Base-by-base conservation (phyloP, 2,329 filamentous ascomycete genomes). In the Ophiostoma sp. region DNA sequence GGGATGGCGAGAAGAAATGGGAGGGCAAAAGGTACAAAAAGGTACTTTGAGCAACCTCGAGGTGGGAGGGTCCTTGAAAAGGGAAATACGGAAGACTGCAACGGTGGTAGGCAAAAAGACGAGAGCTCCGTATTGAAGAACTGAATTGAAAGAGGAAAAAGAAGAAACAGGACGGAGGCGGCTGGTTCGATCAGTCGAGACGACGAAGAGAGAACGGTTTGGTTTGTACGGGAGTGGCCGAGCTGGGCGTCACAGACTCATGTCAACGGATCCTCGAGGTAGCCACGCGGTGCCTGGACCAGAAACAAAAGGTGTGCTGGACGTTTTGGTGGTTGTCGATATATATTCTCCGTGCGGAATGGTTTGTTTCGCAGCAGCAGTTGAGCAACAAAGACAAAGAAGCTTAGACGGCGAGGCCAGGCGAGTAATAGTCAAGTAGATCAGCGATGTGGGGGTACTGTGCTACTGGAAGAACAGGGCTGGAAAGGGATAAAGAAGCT, bases 191-290 rank as follows among this genome's bases (percentile, higher is more conserved):
- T 25, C 61, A 45, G 61, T 8, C 36, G 61, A 45, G 61, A 39
- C 33, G n/a, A 39, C 39, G 33, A 50, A 39, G 63, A 72, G 36
- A 59, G 28, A 69, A n/a, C 31, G 17, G 33, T 50, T 48, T 42
- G 17, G 33, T 50, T 48, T 42, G 36, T 31, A 59, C 48, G 71
- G 71, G 71, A 72, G 63, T n/a, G 71, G 63, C 63, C 61, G 71
- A 72, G 36, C 12, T 39, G 42, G 39, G 25, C 45, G 48, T 57
- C 42, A 69, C 28, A 36, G 66, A 15, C 17, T 4, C 48, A 19
- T 68, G 39, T 31, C n/a, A 31, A 2, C n/a, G 22, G 25, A 45
- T 15, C 31, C 31, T 63, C 19, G 31, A 63, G n/a, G 31, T n/a
- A 66, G 36, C 61, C 61, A 66, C 36, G 61, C 39, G 25, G 42